Evolutionary conservation across 1,284 basidiomycete genomes (phyloP).

Genomic region (Malassezia vespertilionis): DNA sequence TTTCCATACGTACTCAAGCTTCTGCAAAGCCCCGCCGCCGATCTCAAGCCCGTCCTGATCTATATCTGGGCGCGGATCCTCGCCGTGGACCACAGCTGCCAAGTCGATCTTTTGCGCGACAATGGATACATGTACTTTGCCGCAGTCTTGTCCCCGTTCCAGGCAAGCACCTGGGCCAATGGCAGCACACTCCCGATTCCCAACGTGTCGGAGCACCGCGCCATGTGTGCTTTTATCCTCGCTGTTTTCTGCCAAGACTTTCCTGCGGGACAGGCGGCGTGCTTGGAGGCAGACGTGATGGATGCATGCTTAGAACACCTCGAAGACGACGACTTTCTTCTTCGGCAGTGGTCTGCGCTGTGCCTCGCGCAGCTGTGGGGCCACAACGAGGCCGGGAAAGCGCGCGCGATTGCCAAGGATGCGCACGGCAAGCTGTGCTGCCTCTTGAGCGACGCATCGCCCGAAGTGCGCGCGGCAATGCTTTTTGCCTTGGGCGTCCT

Average conservation of each 20-base stretch:
- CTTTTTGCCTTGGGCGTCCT: constrained; percentile 87
- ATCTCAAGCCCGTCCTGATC: constrained; percentile 91
- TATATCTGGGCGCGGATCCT: constrained; percentile 98
- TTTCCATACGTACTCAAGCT: constrained; percentile 97
- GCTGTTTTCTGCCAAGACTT: constrained; percentile 84
- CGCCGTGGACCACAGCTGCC: constrained; percentile 84
- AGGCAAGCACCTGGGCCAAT: constrained; percentile 14
- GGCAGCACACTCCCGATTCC: constrained; percentile 54
- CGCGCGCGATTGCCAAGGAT: constrained; percentile 66
- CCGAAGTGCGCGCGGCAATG: constrained; percentile 83
- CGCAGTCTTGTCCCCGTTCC: constrained; percentile 37
- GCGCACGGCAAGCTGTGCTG: constrained; percentile 76
- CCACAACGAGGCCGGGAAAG: constrained; percentile 77
- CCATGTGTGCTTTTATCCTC: constrained; percentile 97
- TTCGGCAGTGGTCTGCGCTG: constrained; percentile 85
- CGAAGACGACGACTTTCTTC: constrained; percentile 72
- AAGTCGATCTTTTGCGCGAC: constrained; percentile 76
- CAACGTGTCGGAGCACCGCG: constrained; percentile 89
- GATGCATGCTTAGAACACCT: constrained; percentile 76
- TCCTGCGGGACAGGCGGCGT: constrained; percentile 72
- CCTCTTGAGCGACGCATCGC: constrained; percentile 73
- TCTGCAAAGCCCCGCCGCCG: constrained; percentile 82
- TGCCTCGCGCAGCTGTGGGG: constrained; percentile 96
- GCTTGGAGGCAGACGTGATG: constrained; percentile 73
- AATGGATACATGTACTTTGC: constrained; percentile 46